phyloP scores from a whole-genome alignment of 305 asterid genomes.

The Rubia peregrina region DNA sequence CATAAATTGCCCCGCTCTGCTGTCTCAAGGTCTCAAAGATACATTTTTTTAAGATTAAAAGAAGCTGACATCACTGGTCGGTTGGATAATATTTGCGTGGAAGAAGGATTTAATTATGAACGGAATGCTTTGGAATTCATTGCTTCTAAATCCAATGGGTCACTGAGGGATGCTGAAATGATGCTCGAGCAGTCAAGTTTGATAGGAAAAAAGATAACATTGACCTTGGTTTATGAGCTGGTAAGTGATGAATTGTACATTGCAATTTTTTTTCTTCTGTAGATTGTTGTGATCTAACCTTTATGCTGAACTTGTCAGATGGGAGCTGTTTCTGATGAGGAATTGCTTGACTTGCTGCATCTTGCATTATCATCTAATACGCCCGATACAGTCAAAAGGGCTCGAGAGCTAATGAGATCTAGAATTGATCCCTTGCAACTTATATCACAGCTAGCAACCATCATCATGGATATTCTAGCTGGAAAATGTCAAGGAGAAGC shows the following conservation, averaged over 20 bases:
- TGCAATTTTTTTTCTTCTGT: background rate
- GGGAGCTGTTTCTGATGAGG: constrained; percentile 81
- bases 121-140: constrained; percentile 58
- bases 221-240: constrained; percentile 59
- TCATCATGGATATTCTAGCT: constrained; percentile 78
- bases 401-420: constrained; percentile 68
- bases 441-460: constrained; percentile 66
- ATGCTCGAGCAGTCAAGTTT: constrained; percentile 81
- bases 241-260: constrained; percentile 31
- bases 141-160: constrained; percentile 62
- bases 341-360: constrained; percentile 65
- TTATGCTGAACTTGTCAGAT: constrained; percentile 37
- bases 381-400: constrained; percentile 60
- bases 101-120: constrained; percentile 54
- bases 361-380: constrained; percentile 83
- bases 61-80: constrained; percentile 40
- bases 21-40: constrained; percentile 45
- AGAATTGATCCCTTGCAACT: constrained; percentile 81
- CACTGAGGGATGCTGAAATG: constrained; percentile 75
- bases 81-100: constrained; percentile 45
- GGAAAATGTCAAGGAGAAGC: constrained; percentile 52
- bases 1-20: constrained; percentile 58
- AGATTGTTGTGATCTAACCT: constrained; percentile 10
- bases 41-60: constrained; percentile 49
- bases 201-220: constrained; percentile 67